Evolutionary conservation across 768 basidiomycete species (phyloP).

Genomic region (Mycena epipterygia): DNA sequence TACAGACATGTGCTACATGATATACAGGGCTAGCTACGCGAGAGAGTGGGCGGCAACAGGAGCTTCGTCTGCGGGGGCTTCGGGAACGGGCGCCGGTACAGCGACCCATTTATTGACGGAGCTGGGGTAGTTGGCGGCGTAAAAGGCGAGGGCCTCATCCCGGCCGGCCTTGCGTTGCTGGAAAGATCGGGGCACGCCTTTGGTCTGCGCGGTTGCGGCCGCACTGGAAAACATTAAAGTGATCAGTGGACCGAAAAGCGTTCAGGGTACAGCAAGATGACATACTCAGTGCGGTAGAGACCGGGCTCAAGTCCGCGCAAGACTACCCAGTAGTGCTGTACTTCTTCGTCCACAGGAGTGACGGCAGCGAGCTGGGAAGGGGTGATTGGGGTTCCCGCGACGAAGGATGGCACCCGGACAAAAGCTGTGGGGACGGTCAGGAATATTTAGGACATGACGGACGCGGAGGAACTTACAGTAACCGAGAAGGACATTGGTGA

Average conservation of each 20-base stretch:
- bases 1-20: no score
- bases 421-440: neutral
- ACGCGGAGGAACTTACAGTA: neutral
- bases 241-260: neutral
- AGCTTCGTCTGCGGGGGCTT: neutral
- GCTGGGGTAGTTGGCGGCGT: neutral
- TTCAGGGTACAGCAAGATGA: neutral
- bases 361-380: neutral
- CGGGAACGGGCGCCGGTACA: neutral
- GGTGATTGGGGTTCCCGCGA: neutral
- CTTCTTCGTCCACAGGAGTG: neutral
- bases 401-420: neutral
- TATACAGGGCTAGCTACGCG: no score
- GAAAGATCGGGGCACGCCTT: slow-evolving; percentile 3
- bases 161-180: neutral
- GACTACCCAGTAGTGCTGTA: slow-evolving; percentile 9
- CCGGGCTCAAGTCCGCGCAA: slow-evolving; percentile 4
- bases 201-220: neutral
- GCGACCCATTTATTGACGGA: slow-evolving; percentile 10
- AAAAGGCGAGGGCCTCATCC: neutral
- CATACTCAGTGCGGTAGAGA: neutral
- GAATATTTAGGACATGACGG: no score
- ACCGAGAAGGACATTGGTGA: neutral
- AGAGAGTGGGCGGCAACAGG: neutral
- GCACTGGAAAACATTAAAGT: neutral